Evolutionary conservation across 805 yeast genomes (phyloP).

Genomic region (Cyberlindnera maritima): DNA sequence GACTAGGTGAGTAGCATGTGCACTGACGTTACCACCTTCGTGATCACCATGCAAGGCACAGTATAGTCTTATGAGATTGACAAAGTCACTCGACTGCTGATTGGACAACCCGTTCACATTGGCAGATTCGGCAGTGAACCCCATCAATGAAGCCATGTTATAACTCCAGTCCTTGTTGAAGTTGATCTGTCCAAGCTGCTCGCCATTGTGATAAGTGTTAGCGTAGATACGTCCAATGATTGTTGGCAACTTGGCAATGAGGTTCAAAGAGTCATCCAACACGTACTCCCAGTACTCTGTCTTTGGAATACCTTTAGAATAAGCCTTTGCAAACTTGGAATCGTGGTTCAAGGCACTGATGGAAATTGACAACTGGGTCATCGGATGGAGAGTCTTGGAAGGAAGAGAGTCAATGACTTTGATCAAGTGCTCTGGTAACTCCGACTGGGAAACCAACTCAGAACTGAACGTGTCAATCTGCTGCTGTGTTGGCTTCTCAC

Average conservation of each 20-base stretch:
- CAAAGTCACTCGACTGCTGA: conserved; percentile 53
- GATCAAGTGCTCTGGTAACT: conserved; percentile 61
- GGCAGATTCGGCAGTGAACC: conserved; percentile 43
- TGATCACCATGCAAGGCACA: conserved; percentile 77
- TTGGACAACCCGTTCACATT: conserved; percentile 29
- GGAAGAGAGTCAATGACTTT: conserved; percentile 65
- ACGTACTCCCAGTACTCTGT: conserved; percentile 72
- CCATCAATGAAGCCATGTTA: conserved; percentile 64
- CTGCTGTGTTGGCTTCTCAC: conserved; percentile 60
- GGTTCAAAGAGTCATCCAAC: conserved; percentile 66
- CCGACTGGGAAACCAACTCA: conserved; percentile 63
- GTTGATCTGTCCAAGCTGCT: conserved; percentile 50
- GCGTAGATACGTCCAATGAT: conserved; percentile 74
- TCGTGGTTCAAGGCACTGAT: conserved; percentile 70
- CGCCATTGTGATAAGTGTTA: conserved; percentile 54
- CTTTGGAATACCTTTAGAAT: conserved; percentile 68
- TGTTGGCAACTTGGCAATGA: conserved; percentile 72
- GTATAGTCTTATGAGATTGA: conserved; percentile 69
- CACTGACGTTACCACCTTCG: conserved; percentile 83
- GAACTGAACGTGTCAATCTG: conserved; percentile 55
- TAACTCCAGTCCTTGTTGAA: conserved; percentile 65
- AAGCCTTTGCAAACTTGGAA: conserved; percentile 68
- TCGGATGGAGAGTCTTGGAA: conserved; percentile 63
- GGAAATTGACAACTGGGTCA: conserved; percentile 80
- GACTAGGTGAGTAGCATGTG: conserved; percentile 78